Evolutionary conservation across 805 yeast genomes (phyloP).

Genomic region (Sporopachydermia quercuum): DNA sequence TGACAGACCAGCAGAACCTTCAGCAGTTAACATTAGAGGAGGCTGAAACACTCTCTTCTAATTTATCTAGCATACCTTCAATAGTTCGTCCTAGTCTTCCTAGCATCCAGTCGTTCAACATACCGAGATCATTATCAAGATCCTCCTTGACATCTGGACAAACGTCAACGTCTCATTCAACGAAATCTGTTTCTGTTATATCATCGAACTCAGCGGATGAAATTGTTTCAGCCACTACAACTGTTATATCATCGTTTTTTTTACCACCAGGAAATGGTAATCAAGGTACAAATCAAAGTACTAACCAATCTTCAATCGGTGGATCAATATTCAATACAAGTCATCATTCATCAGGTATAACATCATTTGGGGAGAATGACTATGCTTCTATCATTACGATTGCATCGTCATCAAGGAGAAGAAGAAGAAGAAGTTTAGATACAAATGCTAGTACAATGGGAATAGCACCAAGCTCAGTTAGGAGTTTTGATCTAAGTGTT

Average conservation of each 20-base stretch:
- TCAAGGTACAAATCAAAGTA: neutral
- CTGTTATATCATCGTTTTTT: neutral
- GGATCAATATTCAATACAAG: too few relatives aligned
- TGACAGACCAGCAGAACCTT: too few relatives aligned
- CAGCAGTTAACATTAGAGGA: too few relatives aligned
- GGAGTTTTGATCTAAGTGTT: neutral
- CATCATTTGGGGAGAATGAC: neutral
- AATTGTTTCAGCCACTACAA: neutral
- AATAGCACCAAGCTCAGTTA: neutral
- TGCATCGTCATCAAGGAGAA: neutral
- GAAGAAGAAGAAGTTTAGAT: neutral
- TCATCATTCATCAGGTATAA: too few relatives aligned
- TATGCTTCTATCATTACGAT: neutral
- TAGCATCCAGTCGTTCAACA: neutral
- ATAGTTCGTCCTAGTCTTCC: neutral
- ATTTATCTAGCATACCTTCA: too few relatives aligned
- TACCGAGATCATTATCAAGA: neutral
- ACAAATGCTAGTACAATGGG: constrained; percentile 1
- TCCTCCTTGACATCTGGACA: neutral
- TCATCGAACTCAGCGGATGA: neutral
- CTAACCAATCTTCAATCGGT: neutral
- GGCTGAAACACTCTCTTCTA: too few relatives aligned
- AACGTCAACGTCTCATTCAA: neutral
- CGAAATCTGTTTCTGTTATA: neutral
- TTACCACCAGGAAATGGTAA: neutral